Conservation (phyloP, 2,329 filamentous ascomycete species). For the Herpotrichia juniperi region DNA sequence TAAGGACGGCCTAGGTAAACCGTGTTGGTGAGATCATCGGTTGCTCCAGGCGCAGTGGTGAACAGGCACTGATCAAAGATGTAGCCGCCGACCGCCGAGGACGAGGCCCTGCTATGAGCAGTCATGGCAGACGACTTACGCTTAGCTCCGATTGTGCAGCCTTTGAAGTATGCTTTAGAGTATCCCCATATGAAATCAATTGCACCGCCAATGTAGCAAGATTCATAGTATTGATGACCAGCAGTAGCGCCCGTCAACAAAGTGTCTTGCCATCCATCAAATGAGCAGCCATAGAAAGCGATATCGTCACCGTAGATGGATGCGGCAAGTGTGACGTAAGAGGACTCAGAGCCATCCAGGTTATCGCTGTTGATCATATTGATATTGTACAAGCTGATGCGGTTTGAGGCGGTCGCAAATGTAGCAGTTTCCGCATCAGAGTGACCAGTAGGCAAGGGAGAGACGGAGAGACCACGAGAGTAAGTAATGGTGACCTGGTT, state of each 20-base stretch:
- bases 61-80: conserved; percentile 60
- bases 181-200: conserved; percentile 65
- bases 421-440: conserved; percentile 59
- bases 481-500: conserved; percentile 63
- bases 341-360: conserved; percentile 49
- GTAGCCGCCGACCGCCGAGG: conserved; percentile 49
- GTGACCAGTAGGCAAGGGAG: conserved; percentile 37
- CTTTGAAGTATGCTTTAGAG: conserved; percentile 57
- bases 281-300: conserved; percentile 62
- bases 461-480: conserved; percentile 47
- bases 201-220: conserved; percentile 61
- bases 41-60: conserved; percentile 42
- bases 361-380: conserved; percentile 50
- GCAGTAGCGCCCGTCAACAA: conserved; percentile 35
- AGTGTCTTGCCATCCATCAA: conserved; percentile 64
- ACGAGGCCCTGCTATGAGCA: conserved; percentile 26
- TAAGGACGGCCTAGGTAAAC: conserved; percentile 60
- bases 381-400: conserved; percentile 66
- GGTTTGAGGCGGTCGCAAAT: conserved; percentile 50
- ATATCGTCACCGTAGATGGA: conserved; percentile 57
- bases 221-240: conserved; percentile 61
- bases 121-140: conserved; percentile 39
- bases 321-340: conserved; percentile 56
- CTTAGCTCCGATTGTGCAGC: conserved; percentile 53
- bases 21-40: conserved; percentile 44